Conservation (phyloP, 768 basidiomycete species). For the Coprinellus micaceus region DNA sequence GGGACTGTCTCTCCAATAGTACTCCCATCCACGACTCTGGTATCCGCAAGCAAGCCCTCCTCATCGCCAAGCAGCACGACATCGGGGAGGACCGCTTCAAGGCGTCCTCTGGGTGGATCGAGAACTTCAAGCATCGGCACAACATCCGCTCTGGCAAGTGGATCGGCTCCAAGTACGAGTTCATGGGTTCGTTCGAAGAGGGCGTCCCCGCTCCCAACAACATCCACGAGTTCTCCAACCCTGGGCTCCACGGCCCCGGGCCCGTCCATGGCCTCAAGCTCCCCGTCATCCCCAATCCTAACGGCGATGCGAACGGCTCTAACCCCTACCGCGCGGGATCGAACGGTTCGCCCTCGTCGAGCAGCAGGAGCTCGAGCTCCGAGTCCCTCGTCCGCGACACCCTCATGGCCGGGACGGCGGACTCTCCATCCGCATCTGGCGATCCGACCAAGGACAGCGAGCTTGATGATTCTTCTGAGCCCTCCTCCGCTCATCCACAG, state of each 20-base stretch:
- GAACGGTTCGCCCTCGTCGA: no score
- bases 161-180: slow-evolving; percentile 7
- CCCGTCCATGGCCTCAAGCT: background rate
- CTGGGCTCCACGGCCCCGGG: slow-evolving; percentile 9
- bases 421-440: no score
- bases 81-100: slow-evolving; percentile 69
- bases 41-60: slow-evolving; percentile 62
- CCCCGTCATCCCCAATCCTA: background rate
- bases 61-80: slow-evolving; percentile 49
- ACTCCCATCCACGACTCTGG: slow-evolving; percentile 60
- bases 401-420: background rate
- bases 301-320: no score
- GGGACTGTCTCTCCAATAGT: slow-evolving; percentile 44
- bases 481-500: no score
- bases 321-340: no score
- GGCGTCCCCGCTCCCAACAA: no score
- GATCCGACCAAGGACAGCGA: no score
- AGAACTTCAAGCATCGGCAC: slow-evolving; percentile 85
- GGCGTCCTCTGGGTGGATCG: slow-evolving; percentile 89
- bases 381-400: no score
- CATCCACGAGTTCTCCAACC: slow-evolving; percentile 1
- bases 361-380: no score
- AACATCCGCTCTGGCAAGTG: slow-evolving; percentile 65
- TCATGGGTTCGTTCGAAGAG: no score
- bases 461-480: no score